Conservation (phyloP, 2,329 filamentous ascomycete species). For the Acrocalymma vagum region DNA sequence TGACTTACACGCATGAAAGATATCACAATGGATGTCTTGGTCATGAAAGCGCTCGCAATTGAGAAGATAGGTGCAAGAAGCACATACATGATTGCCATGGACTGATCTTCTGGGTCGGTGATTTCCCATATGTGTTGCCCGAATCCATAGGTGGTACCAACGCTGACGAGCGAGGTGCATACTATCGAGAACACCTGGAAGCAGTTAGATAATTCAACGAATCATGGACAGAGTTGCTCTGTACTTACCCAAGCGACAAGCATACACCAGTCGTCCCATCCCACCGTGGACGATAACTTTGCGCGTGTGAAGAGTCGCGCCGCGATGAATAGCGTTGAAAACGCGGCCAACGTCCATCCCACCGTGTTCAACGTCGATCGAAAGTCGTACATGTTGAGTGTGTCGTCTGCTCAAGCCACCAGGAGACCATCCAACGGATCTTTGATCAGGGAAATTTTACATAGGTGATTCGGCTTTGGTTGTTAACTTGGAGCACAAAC, state of each 20-base stretch:
- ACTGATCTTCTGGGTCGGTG: slow-evolving; percentile 6
- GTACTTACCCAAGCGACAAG: slow-evolving; percentile 6
- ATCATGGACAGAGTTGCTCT: too few species aligned
- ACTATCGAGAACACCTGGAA: slow-evolving; percentile 2
- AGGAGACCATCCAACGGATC: too few species aligned
- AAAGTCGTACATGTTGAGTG: slow-evolving; percentile 6
- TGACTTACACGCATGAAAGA: slow-evolving; percentile 11
- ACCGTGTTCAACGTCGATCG: slow-evolving; percentile 3
- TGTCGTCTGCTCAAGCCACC: too few species aligned
- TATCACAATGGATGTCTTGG: slow-evolving; percentile 8
- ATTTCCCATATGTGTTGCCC: slow-evolving; percentile 11
- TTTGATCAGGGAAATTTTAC: too few species aligned
- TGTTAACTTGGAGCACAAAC: too few species aligned
- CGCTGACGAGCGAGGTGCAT: slow-evolving; percentile 9
- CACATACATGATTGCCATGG: slow-evolving; percentile 9
- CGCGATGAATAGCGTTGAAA: slow-evolving; percentile 8
- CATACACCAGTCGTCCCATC: slow-evolving; percentile 15
- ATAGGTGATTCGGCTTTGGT: too few species aligned
- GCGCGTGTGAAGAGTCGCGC: slow-evolving; percentile 7
- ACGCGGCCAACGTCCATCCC: slow-evolving; percentile 3
- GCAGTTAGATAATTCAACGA: neutral
- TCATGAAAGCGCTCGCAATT: slow-evolving; percentile 9
- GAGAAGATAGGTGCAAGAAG: slow-evolving; percentile 9
- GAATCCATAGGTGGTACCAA: slow-evolving; percentile 10
- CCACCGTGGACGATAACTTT: too few species aligned